These are phyloP conservation scores for Artemisia tridentata DNA, from an alignment of 129 eudicot species.

Conservation along the genomic window DNA sequence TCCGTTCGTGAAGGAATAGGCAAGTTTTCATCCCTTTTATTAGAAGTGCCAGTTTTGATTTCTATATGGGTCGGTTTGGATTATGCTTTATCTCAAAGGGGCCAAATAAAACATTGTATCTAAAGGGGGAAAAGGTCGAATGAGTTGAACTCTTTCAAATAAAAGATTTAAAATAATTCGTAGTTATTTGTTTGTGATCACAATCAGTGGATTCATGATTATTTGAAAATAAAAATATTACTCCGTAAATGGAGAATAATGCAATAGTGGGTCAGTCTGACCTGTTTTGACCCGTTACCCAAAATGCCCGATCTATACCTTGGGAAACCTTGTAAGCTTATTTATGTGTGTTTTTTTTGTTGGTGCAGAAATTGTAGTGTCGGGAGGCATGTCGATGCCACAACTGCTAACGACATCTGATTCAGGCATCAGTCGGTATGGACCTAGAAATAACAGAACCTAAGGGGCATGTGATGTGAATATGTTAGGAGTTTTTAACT, in stretches of 20 bases:
- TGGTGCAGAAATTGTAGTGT: conserved; percentile 84
- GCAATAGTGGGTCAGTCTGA: no score
- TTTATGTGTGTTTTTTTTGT: neutral
- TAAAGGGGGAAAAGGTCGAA: no score
- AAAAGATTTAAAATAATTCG: no score
- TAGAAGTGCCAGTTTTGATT: neutral
- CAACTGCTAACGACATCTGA: conserved; percentile 73
- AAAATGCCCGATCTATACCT: no score
- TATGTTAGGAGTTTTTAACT: conserved; percentile 15
- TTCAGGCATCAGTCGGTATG: conserved; percentile 42
- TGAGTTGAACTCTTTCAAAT: no score
- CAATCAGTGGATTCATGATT: no score
- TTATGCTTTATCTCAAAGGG: neutral
- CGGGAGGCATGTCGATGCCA: conserved; percentile 98
- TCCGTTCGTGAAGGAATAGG: conserved; percentile 91
- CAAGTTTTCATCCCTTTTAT: conserved; percentile 22
- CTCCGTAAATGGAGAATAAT: no score
- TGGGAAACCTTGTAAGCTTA: neutral
- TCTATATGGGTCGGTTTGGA: neutral
- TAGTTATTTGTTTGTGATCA: no score
- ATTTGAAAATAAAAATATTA: no score
- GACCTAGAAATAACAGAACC: conserved; percentile 56
- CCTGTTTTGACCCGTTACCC: no score
- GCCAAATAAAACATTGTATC: no score
- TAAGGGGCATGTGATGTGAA: conserved; percentile 28